Evolutionary conservation across 2,329 filamentous ascomycete genomes (phyloP).

Genomic region (Pyricularia grisea): DNA sequence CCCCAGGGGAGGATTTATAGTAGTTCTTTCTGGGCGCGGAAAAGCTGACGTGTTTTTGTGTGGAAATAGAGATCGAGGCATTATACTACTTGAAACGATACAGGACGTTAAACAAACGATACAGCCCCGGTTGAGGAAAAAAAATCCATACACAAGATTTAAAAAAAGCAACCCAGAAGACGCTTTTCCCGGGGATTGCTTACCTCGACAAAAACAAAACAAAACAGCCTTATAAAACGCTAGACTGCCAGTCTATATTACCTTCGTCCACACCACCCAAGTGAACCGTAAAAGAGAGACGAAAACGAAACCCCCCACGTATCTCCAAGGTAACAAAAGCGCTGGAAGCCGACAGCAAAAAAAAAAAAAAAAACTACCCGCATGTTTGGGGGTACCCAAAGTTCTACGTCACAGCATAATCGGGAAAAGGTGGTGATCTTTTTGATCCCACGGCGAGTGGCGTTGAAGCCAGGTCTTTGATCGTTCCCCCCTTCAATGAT

Average conservation of each 20-base stretch:
- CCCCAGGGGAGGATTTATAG: not conserved
- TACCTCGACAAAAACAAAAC: too few species aligned
- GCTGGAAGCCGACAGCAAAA: too few species aligned
- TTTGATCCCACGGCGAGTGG: not conserved
- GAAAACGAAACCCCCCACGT: too few species aligned
- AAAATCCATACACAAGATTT: not conserved
- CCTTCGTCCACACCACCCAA: too few species aligned
- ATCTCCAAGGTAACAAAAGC: too few species aligned
- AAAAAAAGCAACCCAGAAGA: not conserved
- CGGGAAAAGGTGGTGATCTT: not conserved
- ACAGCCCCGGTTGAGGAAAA: constrained; percentile 38
- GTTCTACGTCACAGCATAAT: not conserved
- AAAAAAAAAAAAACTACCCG: too few species aligned
- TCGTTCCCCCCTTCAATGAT: too few species aligned
- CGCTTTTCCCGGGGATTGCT: too few species aligned
- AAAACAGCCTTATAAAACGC: too few species aligned
- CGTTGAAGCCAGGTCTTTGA: not conserved
- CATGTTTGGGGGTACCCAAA: not conserved
- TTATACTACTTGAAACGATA: constrained; percentile 94
- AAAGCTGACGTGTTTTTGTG: constrained; percentile 4
- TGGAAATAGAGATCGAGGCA: constrained; percentile 68
- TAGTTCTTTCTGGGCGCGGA: not conserved
- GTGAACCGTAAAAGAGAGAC: too few species aligned
- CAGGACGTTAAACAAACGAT: constrained; percentile 73
- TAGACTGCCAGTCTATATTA: too few species aligned